A percentile compares a stretch with the other conserved stretches of the same genome.
phyloP scores from a whole-genome alignment of 2,329 filamentous ascomycete genomes.

The Cyanodermella asteris region DNA sequence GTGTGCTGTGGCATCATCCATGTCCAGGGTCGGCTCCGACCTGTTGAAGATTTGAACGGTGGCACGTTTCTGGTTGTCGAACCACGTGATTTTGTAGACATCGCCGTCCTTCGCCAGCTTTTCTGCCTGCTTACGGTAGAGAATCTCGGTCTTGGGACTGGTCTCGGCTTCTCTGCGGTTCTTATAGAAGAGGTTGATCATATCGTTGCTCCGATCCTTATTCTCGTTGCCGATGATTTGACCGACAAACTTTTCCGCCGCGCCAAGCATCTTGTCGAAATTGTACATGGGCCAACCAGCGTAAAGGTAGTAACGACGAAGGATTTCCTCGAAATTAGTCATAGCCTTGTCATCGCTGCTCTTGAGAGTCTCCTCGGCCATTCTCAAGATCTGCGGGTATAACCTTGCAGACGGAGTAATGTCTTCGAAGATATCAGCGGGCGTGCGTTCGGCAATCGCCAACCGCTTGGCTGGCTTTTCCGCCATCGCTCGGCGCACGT shows the following conservation, averaged over 20 bases:
- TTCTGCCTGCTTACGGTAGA: constrained; percentile 76
- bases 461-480: constrained; percentile 67
- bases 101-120: constrained; percentile 85
- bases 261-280: constrained; percentile 68
- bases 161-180: constrained; percentile 67
- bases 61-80: constrained; percentile 45
- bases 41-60: constrained; percentile 68
- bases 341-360: constrained; percentile 58
- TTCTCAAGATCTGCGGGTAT: constrained; percentile 64
- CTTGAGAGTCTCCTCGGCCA: constrained; percentile 71
- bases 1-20: constrained; percentile 41
- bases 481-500: constrained; percentile 50
- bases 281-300: constrained; percentile 88
- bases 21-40: constrained; percentile 59
- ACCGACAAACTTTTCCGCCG: constrained; percentile 58
- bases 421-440: constrained; percentile 50
- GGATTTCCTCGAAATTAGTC: constrained; percentile 64
- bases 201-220: constrained; percentile 84
- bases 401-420: constrained; percentile 45
- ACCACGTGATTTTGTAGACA: constrained; percentile 67
- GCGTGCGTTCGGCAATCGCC: constrained; percentile 59
- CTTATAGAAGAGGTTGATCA: constrained; percentile 67
- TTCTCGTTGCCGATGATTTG: constrained; percentile 67
- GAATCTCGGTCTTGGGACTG: constrained; percentile 74
- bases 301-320: constrained; percentile 78